Conservation (phyloP, 306 rosid species). For the Dalbergia cochinchinensis region DNA sequence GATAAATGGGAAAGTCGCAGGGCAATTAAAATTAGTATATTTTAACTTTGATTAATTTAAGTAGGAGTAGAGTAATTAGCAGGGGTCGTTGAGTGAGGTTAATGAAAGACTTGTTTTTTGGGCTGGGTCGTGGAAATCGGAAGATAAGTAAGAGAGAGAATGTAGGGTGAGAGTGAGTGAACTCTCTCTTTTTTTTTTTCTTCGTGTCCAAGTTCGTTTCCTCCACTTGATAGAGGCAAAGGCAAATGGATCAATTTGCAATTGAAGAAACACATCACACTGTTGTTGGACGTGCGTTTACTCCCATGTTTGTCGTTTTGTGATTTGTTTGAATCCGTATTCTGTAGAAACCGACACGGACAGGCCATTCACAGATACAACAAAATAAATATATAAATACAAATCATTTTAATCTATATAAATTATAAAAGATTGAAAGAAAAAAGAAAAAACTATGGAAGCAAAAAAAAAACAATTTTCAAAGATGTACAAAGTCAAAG, state of each 20-base stretch:
- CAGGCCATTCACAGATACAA: conserved; percentile 28
- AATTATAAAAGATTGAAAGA: not conserved
- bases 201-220: conserved; percentile 51
- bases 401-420: not conserved
- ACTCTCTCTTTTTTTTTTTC: conserved; percentile 52
- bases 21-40: conserved; percentile 22
- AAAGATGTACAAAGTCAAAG: conserved; percentile 50
- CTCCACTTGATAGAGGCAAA: conserved; percentile 38
- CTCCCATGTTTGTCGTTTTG: conserved; percentile 60
- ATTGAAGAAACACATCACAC: conserved; percentile 8
- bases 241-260: conserved; percentile 34
- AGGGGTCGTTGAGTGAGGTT: not conserved
- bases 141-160: not conserved
- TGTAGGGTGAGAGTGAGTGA: not conserved
- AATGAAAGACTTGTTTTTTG: conserved; percentile 14
- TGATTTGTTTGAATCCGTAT: conserved; percentile 31
- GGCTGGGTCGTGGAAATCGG: conserved; percentile 25
- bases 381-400: not conserved
- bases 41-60: conserved; percentile 35
- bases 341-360: conserved; percentile 37
- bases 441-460: not conserved
- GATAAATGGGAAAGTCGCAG: conserved; percentile 48
- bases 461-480: not conserved
- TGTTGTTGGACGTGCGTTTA: conserved; percentile 3
- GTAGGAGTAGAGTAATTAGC: not conserved